Percentiles rank a stretch among this genome's conserved stretches.
These are phyloP conservation scores for Quillaja saponaria DNA, from an alignment of 306 rosid genomes.

Conservation along the genomic window DNA sequence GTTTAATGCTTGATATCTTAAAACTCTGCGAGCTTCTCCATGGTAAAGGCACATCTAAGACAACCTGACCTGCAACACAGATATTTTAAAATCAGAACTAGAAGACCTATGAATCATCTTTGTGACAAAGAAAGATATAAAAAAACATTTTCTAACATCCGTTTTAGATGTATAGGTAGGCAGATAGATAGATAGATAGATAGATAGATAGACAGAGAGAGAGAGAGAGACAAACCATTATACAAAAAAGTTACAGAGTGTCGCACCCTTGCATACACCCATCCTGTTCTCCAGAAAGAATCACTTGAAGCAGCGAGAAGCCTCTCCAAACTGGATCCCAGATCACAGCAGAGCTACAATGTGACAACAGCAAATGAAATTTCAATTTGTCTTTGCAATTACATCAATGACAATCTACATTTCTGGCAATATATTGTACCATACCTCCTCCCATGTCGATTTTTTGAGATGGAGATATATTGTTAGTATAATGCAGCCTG, in stretches of 20 bases:
- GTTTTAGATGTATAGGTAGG: background rate
- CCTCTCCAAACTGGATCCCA: constrained; percentile 63
- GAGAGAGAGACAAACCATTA: constrained; percentile 59
- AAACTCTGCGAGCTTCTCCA: constrained; percentile 48
- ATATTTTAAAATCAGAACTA: constrained; percentile 15
- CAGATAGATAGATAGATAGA: constrained; percentile 11
- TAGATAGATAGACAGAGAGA: constrained; percentile 14
- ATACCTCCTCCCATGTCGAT: constrained; percentile 76
- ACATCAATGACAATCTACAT: constrained; percentile 8
- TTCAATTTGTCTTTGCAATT: background rate
- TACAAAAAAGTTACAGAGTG: constrained; percentile 66
- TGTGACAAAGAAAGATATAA: constrained; percentile 13
- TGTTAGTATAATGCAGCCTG: constrained; percentile 79
- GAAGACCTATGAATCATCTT: constrained; percentile 1
- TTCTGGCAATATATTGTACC: constrained; percentile 24
- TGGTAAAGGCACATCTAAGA: constrained; percentile 64
- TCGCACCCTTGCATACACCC: constrained; percentile 70
- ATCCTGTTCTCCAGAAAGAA: constrained; percentile 85
- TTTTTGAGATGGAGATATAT: constrained; percentile 60
- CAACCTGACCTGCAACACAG: constrained; percentile 69
- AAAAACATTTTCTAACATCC: background rate
- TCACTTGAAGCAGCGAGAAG: constrained; percentile 62
- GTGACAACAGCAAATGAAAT: constrained; percentile 20
- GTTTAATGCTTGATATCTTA: constrained; percentile 67
- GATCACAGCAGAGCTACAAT: constrained; percentile 65